Base-by-base conservation (phyloP, 73 alveolate species). In the Paramecium octaurelia region DNA sequence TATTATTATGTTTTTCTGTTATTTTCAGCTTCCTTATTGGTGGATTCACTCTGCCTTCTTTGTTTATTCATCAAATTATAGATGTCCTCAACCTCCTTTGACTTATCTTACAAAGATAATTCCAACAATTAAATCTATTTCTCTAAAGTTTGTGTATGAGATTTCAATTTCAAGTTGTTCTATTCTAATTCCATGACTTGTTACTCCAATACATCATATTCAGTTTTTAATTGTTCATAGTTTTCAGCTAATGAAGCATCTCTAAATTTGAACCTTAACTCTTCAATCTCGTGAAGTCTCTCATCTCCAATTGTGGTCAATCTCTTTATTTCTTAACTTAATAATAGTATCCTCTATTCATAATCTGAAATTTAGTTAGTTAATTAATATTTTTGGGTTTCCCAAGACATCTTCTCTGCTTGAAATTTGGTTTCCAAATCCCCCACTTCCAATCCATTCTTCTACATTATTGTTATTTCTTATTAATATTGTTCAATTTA, bases 341-440 rank as follows among this genome's bases (percentile, higher is more conserved):
- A 80, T n/a, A 24, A 10, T 1, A 12, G 2, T 3, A 80, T 20
- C 21, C 18, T 80, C 31, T 80, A 46, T 42, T 80, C 91, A 31
- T 44, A 43, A 80, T 80, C 91, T 14, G 24, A 44, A n/a, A 80
- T 11, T 11, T 80, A 11, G 21, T 42, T 42, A 5, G 29, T 21
- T 80, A 80, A 46, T 11, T 80, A 48, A 35, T 80, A 80, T 80
- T 48, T 80, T 48, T 80, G 57, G 10, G 76, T 80, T 24, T 80
- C 91, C 91, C 91, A 80, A 23, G 48, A 8, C 24, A 48, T 80
- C 29, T 27, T 80, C 24, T 80, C 91, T 44, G 91, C 91, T 35
- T 80, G 24, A 80, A 80, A 80, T 44, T 46, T 80, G 1, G 91
- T 46, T 43, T 80, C 91, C 46, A 80, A 80, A 80, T 80, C 91